Evolutionary conservation across 2,329 filamentous ascomycete species (phyloP), one percentile per base, ranked within the genome.

Genomic region (Clarireedia sp.): DNA sequence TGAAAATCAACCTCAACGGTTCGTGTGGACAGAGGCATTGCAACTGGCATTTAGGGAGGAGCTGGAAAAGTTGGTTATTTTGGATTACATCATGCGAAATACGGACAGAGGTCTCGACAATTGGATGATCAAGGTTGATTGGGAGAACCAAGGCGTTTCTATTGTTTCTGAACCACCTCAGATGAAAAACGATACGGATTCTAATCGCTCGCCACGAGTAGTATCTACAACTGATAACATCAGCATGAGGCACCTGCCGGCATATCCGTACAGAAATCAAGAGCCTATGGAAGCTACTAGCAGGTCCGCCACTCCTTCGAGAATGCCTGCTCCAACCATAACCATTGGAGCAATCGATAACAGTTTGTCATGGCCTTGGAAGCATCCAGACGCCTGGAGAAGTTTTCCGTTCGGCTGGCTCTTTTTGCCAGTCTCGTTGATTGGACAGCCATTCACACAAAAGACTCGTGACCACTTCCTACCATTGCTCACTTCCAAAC

Each of bases 61-160:
- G 72, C 78, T 99, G 48, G 94, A 99, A 73, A 97, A 96, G 71
- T 77, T 99, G 7, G 95, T 99, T 21, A 95, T 99, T 66, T 72
- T 99, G 62, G 94, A 99, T 72, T 99, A 99, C 69, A 95, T 99
- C 60, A 99, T 99, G 94, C 83, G 94, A 56, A 99, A 99, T 68
- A 99, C 94, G 1, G 94, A 99, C 70, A 82, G 94, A 72, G 94
- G 94, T 1, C 76, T 96, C 55, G 94, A 99, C 70, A 99, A 99
- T 66, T 99, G 94, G 94, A 99, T 99, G 94, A 90, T 99, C 68
- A 94, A 90, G 70, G 89, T 99, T 33, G 91, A 99, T 70, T 89
- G 85, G 78, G 81, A 90, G 63, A 84, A 81, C 2, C 83, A 94
- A 66, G 81, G 87, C 65, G 92, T 94, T 12, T 89, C 87, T 7